Conservation (phyloP, 805 yeast genomes). For the Candida railenensis region DNA sequence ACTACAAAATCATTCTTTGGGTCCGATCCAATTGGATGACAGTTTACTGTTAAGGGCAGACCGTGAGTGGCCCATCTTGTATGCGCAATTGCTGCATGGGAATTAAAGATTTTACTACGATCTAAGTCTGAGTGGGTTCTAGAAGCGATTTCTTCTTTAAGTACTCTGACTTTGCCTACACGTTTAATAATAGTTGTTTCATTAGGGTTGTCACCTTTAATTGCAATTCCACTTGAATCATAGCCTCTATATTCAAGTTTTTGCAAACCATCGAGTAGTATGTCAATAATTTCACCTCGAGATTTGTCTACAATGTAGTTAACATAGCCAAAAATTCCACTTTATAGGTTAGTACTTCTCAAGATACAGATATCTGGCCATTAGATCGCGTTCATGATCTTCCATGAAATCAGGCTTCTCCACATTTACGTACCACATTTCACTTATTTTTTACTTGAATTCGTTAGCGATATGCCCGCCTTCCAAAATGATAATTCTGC, state of each 20-base stretch:
- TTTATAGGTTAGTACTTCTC: conserved; percentile 5
- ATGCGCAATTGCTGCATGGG: conserved; percentile 96
- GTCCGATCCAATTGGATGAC: conserved; percentile 96
- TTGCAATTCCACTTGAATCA: conserved; percentile 94
- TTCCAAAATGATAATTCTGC: no score
- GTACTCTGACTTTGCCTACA: conserved; percentile 86
- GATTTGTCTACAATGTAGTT: conserved; percentile 89
- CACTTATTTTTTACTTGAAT: no score
- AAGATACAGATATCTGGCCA: no score
- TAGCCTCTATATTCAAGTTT: conserved; percentile 97
- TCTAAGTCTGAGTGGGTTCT: conserved; percentile 43
- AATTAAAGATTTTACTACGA: conserved; percentile 62
- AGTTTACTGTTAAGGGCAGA: conserved; percentile 77
- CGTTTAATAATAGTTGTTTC: conserved; percentile 75
- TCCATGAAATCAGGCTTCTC: no score
- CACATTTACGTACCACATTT: neutral
- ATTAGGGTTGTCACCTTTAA: conserved; percentile 80
- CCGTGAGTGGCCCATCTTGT: conserved; percentile 99
- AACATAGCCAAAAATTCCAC: conserved; percentile 98
- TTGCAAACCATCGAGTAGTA: conserved; percentile 77
- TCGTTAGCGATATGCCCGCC: no score
- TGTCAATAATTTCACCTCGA: conserved; percentile 89
- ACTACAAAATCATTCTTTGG: conserved; percentile 77
- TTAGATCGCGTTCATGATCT: no score
- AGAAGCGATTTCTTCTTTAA: conserved; percentile 60